Evolutionary conservation across 768 basidiomycete genomes (phyloP), one percentile per base, ranked within the genome.

Genomic region (Roridomyces roridus): DNA sequence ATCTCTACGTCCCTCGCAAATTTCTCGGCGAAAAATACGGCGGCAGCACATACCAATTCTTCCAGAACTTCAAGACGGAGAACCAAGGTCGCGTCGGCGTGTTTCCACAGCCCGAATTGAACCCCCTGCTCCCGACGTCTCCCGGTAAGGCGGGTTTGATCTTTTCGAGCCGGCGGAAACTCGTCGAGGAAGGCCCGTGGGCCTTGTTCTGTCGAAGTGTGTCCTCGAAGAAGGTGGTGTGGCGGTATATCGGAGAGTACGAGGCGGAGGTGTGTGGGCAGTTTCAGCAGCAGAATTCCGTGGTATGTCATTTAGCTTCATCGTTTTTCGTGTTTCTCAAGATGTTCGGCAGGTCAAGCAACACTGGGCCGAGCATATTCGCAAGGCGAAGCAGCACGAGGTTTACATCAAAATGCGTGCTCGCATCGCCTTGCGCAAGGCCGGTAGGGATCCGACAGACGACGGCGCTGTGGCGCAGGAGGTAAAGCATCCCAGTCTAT

Each of bases 201-300:
- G 57, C 63, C 7, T 20, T 54, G 6, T 71, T 70, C 31, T 51
- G 59, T 43, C 5, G 24, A 36, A 21, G 49, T 9, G 23, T 7
- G 7, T 21, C 42, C 9, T 43, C 34, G 29, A 25, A 17, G 14
- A 31, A 36, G 1, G 57, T 41, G 2, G 18, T 59, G n/a, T 70
- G 69, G 68, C 28, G 37, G 24, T 70, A 70, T 43, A 55, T 67
- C 20, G 69, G 69, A 5, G 63, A 68, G 28, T 69, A 69, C 37
- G 50, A 60, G 50, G 53, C 44, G 28, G 31, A 28, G 28, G 18
- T 50, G 31, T 56, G 52, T 31, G 69, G 69, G 31, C 39, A 59
- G 50, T 69, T 67, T 26, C 21, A 14, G 12, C 20, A 23, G 24
- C 64, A 63, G 54, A 37, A 20, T 8, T 21, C n/a, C 4, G 23